Evolutionary conservation across 306 rosid genomes (phyloP), one percentile per base, ranked within the genome.

Genomic region (Geum urbanum): DNA sequence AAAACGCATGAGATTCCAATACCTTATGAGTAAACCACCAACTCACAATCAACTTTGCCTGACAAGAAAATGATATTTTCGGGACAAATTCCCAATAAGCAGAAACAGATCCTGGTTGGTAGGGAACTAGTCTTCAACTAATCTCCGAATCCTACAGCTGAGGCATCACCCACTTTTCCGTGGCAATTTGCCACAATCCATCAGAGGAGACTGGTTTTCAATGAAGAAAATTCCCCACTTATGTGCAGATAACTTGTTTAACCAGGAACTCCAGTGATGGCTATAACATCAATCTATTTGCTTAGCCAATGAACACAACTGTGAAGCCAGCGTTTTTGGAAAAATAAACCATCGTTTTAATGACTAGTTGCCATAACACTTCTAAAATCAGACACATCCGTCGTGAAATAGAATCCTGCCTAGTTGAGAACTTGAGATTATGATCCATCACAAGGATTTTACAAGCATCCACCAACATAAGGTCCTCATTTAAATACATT

Each of bases 31-130:
- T 60, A 71, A 78, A 75, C 83, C 90, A 79, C 79, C 84, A 49
- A 72, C 67, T 83, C 86, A 86, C 69, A 83, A 82, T 71, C 77
- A 69, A 67, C 83, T 67, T 79, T 79, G 75, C 86, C 83, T 63
- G 66, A 39, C 82, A 80, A 72, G 67, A 79, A 72, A 83, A 71
- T 14, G 71, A 73, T 72, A 75, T 85, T 80, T 75, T 73, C 81
- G 63, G 45, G 95, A 91, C 91, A 88, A 80, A 88, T 84, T 90
- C 86, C 78, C 77, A 49, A 83, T 75, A 86, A 81, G 81, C 83
- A 73, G 88, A 87, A 87, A 85, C 86, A 84, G 81, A 79, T 83
- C 85, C 76, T 86, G 80, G 85, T 77, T 79, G 87, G 85, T 77
- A 80, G 79, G 82, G 82, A 85, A 84, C 76, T 76, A 81, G 74